A percentile compares a stretch with the other conserved stretches of the same genome.
Evolutionary conservation across 2,329 filamentous ascomycete genomes (phyloP).

Genomic region (Pseudogymnoascus sp.): DNA sequence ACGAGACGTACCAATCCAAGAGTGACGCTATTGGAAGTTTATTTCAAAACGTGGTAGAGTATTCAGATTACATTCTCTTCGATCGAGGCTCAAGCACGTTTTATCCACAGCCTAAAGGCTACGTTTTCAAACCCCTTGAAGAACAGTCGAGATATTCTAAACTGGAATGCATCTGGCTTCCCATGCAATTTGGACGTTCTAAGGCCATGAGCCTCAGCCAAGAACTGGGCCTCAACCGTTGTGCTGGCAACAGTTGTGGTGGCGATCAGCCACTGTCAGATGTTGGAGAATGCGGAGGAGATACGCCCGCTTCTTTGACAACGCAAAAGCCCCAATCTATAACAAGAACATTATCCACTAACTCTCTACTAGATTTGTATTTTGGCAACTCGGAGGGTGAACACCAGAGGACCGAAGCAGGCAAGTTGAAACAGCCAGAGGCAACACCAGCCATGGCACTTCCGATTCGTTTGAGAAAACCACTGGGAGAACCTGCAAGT

Average conservation of each 20-base stretch:
- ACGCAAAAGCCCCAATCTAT: not conserved
- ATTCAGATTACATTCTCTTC: constrained; percentile 18
- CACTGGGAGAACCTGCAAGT: not conserved
- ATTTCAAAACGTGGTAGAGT: constrained; percentile 15
- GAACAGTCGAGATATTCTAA: constrained; percentile 11
- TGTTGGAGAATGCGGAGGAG: not conserved
- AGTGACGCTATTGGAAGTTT: constrained; percentile 17
- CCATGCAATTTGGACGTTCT: not conserved
- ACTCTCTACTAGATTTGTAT: not conserved
- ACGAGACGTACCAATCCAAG: constrained; percentile 14
- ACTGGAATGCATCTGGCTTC: constrained; percentile 15
- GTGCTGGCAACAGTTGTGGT: not conserved
- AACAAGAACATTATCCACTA: not conserved
- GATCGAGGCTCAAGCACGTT: constrained; percentile 12
- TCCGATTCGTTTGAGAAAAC: not conserved
- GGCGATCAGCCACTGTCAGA: not conserved
- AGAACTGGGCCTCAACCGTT: not conserved
- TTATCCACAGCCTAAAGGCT: constrained; percentile 12
- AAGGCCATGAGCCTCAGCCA: not conserved
- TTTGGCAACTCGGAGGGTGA: not conserved
- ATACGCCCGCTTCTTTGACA: not conserved
- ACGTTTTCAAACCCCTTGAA: constrained; percentile 10
- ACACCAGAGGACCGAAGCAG: not conserved
- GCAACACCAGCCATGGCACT: not conserved
- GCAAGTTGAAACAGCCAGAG: not conserved